Evolutionary conservation across 2,329 filamentous ascomycete genomes (phyloP), one percentile per base, ranked within the genome.

Genomic region (Aureobasidium sp.): DNA sequence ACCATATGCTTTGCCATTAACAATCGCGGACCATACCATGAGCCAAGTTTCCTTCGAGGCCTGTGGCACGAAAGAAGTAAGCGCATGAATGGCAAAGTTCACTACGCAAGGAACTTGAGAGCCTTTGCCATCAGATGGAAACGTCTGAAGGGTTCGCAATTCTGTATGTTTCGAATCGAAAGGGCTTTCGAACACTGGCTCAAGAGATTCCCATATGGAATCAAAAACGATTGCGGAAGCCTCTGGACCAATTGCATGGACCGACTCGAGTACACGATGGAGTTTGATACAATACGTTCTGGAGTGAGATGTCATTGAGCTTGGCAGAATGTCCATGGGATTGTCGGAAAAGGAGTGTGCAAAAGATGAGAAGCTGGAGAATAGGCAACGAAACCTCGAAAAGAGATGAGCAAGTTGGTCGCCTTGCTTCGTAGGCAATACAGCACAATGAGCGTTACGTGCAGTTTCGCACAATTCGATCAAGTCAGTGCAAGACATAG

Each of bases 1-100:
- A n/a, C 62, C 62, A 26, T 63, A 60, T 2, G 62, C 39, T 41
- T 41, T 63, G 47, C 55, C 62, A 43, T 63, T 50, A 17, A 63
- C 26, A 29, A 55, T 26, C 7, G 55, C 55, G 6, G 62, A 47
- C 62, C 44, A 60, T 12, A 60, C 55, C 5, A 48, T 32, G 47
- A 44, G 41, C 62, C 62, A 63, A 3, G 55, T 53, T 5, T 51
- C 41, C 17, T 39, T 43, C 13, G 8, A 8, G 17, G 53, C 62
- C 2, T 34, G 37, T 15, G 62, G 62, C 1, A 63, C 34, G 15
- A 56, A 63, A 1, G 44, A 57, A 24, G 47, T 55, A 7, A 63
- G 48, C 6, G 55, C 48, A 10, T 53, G 55, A 13, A 63, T 43
- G 13, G 55, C 44, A 53, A 13, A 12, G 24, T 53, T 10, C 10